These are phyloP conservation scores for Globisporangium irregulare DNA, from an alignment of 352 stramenopile genomes.

Conservation along the genomic window DNA sequence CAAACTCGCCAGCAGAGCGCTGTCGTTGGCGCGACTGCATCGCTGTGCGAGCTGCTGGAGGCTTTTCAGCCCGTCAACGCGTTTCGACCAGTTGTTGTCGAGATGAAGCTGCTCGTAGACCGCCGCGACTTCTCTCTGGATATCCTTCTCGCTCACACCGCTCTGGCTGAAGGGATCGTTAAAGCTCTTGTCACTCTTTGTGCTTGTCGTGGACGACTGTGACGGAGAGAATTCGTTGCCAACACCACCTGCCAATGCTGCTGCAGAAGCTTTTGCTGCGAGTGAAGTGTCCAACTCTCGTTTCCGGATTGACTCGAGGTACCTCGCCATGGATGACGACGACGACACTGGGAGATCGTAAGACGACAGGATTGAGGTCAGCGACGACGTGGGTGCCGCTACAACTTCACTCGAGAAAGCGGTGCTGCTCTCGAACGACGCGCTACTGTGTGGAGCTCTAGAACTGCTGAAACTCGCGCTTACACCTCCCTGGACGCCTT, in stretches of 20 bases:
- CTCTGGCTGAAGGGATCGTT: conserved; percentile 7
- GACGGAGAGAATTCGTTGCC: conserved; percentile 37
- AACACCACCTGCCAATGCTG: conserved; percentile 5
- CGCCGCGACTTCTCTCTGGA: conserved; percentile 54
- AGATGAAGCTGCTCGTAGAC: conserved; percentile 57
- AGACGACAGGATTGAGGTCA: conserved; percentile 47
- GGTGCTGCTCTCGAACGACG: background rate
- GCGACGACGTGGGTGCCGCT: conserved; percentile 12
- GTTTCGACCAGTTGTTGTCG: conserved; percentile 76
- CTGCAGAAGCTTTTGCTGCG: conserved; percentile 25
- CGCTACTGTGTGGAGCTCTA: background rate
- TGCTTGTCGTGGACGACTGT: conserved; percentile 38
- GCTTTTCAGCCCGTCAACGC: conserved; percentile 63
- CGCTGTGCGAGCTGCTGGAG: conserved; percentile 54
- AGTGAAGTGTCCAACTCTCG: conserved; percentile 27
- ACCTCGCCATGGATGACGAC: conserved; percentile 53
- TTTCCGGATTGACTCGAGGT: conserved; percentile 46
- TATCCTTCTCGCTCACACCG: conserved; percentile 49
- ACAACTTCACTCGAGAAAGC: background rate
- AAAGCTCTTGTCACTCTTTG: conserved; percentile 18
- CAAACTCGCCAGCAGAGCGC: conserved; percentile 23
- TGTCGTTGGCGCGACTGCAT: conserved; percentile 37
- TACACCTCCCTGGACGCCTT: conserved; percentile 8
- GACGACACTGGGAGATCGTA: conserved; percentile 40
- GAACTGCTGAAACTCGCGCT: background rate